Percentiles rank a stretch among this genome's conserved stretches.
These are phyloP conservation scores for Alternaria brassicae DNA, from an alignment of 2,329 filamentous ascomycete species.

Conservation along the genomic window DNA sequence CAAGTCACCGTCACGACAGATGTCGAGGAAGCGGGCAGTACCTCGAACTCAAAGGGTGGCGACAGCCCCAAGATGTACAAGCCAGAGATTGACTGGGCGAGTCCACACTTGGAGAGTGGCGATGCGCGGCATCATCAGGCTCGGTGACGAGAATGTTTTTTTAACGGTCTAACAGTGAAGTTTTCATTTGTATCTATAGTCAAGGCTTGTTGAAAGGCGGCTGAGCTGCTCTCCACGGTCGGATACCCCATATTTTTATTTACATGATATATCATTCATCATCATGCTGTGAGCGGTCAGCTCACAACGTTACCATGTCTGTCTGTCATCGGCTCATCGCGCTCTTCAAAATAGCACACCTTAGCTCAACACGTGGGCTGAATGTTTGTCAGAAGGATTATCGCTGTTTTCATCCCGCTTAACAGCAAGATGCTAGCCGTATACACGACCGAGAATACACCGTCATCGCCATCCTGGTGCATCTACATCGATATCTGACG, in stretches of 20 bases:
- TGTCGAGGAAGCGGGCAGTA: background rate
- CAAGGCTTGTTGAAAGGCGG: background rate
- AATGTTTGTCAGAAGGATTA: background rate
- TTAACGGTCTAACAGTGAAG: background rate
- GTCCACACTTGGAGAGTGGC: constrained; percentile 4
- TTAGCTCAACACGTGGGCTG: background rate
- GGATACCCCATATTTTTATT: constrained; percentile 1
- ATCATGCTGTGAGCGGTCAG: background rate
- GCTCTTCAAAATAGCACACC: background rate
- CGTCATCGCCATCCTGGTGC: background rate
- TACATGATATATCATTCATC: background rate
- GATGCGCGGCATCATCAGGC: background rate
- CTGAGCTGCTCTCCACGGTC: background rate
- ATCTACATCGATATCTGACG: background rate
- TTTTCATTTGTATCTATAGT: background rate
- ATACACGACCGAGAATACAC: background rate
- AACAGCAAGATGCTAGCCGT: background rate
- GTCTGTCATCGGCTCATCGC: no score
- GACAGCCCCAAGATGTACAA: constrained; percentile 10
- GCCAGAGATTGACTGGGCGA: constrained; percentile 17
- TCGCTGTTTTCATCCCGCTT: background rate
- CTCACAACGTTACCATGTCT: background rate
- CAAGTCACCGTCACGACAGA: constrained; percentile 27
- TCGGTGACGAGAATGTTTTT: background rate
- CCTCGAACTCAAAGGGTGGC: background rate